phyloP scores from a whole-genome alignment of 139 green algal species.

The Volvox reticuliferus region DNA sequence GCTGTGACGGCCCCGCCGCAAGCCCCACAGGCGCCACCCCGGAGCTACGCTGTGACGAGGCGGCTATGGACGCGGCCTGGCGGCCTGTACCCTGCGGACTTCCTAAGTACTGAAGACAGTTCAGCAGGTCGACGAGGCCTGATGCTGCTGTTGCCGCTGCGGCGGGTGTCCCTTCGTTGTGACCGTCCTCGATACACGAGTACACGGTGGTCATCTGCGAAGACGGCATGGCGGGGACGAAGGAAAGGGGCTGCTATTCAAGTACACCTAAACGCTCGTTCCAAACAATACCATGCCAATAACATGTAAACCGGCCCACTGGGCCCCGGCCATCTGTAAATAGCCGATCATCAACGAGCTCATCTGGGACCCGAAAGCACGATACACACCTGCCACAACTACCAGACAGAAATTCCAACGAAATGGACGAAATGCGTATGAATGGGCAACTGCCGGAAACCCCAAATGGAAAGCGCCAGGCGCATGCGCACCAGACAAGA shows the following conservation, averaged over 20 bases:
- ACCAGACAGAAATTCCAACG: constrained; percentile 33
- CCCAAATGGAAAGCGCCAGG: too few relatives aligned
- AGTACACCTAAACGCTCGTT: too few relatives aligned
- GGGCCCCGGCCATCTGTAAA: too few relatives aligned
- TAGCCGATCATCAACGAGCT: neutral
- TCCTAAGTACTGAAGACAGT: neutral
- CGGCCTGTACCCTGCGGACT: neutral
- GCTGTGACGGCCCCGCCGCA: neutral
- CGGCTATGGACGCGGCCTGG: neutral
- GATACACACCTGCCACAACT: too few relatives aligned
- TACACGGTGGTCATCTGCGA: constrained; percentile 4
- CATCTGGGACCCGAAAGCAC: too few relatives aligned
- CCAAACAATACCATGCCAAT: too few relatives aligned
- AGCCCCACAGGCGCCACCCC: neutral
- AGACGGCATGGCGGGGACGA: too few relatives aligned
- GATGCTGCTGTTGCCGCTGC: neutral
- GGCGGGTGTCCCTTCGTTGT: neutral
- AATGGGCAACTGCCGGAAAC: too few relatives aligned
- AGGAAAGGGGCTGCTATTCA: too few relatives aligned
- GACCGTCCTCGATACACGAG: neutral
- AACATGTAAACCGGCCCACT: too few relatives aligned
- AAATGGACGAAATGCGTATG: neutral
- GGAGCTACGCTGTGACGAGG: neutral
- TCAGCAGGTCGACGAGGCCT: neutral
- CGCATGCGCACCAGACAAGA: too few relatives aligned